Evolutionary conservation across 805 yeast genomes (phyloP).

Genomic region (Candida vartiovaarae): DNA sequence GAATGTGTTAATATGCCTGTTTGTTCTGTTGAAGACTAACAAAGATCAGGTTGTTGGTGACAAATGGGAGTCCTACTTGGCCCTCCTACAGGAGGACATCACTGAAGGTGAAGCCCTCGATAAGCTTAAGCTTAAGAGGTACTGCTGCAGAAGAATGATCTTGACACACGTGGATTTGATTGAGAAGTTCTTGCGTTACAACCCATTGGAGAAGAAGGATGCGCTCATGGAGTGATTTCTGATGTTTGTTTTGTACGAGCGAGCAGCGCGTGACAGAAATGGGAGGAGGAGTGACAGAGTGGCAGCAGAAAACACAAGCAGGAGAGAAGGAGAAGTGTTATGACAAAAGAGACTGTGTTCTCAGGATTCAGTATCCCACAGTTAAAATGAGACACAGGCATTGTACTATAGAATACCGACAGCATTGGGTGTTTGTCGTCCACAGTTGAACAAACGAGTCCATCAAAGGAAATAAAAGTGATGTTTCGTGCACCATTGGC

Average conservation of each 20-base stretch:
- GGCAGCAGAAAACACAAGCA: no score
- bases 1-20: background rate
- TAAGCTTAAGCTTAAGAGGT: slow-evolving; percentile 84
- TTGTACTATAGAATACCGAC: no score
- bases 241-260: no score
- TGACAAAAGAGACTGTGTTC: no score
- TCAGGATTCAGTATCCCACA: no score
- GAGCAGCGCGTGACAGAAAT: no score
- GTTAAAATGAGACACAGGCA: no score
- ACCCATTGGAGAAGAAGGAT: slow-evolving; percentile 94
- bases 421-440: no score
- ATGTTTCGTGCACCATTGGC: background rate
- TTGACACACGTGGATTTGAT: slow-evolving; percentile 94
- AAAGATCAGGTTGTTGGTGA: slow-evolving; percentile 79
- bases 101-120: slow-evolving; percentile 96
- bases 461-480: no score
- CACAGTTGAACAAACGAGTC: no score
- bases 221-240: slow-evolving; percentile 7
- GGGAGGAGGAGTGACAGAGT: no score
- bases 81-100: slow-evolving; percentile 82
- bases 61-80: slow-evolving; percentile 95
- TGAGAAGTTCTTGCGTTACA: slow-evolving; percentile 93
- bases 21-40: background rate
- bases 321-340: no score
- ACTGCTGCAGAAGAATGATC: slow-evolving; percentile 99